Evolutionary conservation across 2,329 filamentous ascomycete species (phyloP).

Genomic region (Ophiostoma novo-ulmi): DNA sequence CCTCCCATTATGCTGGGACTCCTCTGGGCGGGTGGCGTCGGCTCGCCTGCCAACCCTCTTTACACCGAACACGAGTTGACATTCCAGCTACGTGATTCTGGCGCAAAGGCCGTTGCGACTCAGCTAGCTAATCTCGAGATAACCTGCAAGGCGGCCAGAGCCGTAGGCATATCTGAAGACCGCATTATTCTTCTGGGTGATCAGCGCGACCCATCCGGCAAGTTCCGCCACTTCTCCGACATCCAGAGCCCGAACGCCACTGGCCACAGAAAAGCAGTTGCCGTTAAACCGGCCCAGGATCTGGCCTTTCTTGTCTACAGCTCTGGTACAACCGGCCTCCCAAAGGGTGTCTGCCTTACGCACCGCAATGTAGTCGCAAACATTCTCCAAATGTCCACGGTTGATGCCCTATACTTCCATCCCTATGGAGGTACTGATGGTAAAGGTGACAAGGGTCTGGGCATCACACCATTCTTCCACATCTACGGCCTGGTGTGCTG

Average conservation of each 20-base stretch:
- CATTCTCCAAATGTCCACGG: conserved; percentile 48
- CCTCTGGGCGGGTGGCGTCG: conserved; percentile 75
- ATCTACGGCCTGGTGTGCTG: conserved; percentile 64
- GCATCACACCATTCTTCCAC: conserved; percentile 84
- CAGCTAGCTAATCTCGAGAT: conserved; percentile 61
- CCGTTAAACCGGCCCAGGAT: conserved; percentile 62
- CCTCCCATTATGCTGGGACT: conserved; percentile 71
- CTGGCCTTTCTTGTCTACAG: conserved; percentile 82
- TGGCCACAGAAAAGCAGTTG: conserved; percentile 39
- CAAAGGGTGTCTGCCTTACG: conserved; percentile 84
- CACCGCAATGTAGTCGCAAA: conserved; percentile 82
- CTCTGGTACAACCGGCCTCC: conserved; percentile 82
- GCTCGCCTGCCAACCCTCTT: conserved; percentile 82
- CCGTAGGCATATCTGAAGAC: conserved; percentile 64
- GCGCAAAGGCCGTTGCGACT: conserved; percentile 69
- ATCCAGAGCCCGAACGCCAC: conserved; percentile 54
- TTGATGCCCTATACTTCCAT: conserved; percentile 52
- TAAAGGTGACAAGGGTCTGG: conserved; percentile 66
- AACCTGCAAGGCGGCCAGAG: conserved; percentile 62
- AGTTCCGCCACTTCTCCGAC: conserved; percentile 66
- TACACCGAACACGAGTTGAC: conserved; percentile 81
- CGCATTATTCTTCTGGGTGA: conserved; percentile 74
- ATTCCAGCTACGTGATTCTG: conserved; percentile 75
- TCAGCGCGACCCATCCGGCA: conserved; percentile 51
- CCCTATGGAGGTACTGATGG: conserved; percentile 56